Evolutionary conservation across 1,284 basidiomycete genomes (phyloP), one percentile per base, ranked within the genome.

Genomic region (Cystobasidium sp.): DNA sequence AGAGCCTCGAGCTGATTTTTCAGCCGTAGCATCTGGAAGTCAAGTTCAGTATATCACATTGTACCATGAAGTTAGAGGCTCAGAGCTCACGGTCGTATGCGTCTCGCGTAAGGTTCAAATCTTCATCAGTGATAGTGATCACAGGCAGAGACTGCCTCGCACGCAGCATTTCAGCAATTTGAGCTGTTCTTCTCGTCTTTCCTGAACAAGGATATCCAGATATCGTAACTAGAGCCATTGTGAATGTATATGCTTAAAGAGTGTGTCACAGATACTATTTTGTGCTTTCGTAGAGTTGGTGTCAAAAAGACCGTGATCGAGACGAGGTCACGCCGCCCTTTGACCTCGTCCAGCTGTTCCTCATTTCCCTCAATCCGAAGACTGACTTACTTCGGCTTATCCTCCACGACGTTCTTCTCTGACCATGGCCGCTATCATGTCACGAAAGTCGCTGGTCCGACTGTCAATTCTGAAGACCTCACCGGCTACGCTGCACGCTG

Each of bases 151-250:
- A 78, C 8, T 94, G 82, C 43, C 87, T 86, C 7, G 76, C 62
- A 72, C 90, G 85, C 56, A 98, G 85, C 78, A 88, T 86, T 1
- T 80, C 78, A 56, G 86, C 85, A 67, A 98, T 86, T 80, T 94
- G 88, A 0, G 83, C 77, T 0, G 89, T 89, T 58, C 94, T 85
- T n/a, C 82, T 85, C 0, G 91, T 88, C 82, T 98, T 97, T 69
- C 96, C 95, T 53, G 91, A 90, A 79, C 86, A 89, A 0, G 96
- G 95, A 82, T 88, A 94, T 10, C 96, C 96, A n/a, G 91, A 88
- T 52, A 98, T 86, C 3, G 94, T 95, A 78, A 99, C 85, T 67
- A 98, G 86, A n/a, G 95, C 94, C 95, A 98, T 98, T 65, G 24
- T 51, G 20, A 46, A 8, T 18, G 46, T 63, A 49, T 12, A 6